Base-by-base conservation (phyloP, 2,329 filamentous ascomycete genomes). In the Amylocarpus encephaloides region DNA sequence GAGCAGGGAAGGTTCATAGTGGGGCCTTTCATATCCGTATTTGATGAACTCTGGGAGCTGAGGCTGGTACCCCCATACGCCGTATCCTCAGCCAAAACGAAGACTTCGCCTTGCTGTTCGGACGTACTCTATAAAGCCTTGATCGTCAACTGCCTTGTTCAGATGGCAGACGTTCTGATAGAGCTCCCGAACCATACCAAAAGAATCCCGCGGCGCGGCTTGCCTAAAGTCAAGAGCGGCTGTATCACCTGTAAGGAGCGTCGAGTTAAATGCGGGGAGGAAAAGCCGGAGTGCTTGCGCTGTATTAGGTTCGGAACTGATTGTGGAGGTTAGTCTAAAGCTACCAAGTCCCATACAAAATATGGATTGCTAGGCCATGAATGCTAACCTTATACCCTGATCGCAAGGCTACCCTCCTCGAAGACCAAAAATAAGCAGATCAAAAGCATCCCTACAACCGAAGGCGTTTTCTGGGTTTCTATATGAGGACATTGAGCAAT, bases 181-280 rank as follows among this genome's bases (percentile, higher is more conserved):
- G 13, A n/a, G 6, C 38, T 40, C 18, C 38, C 38, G 10, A 40
- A n/a, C 16, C 38, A 15, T 18, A 16, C 18, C 16, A 40, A 40
- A 19, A 18, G 13, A 15, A 40, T 40, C 5, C 38, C 38, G 5
- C 38, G 38, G 16, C n/a, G 38, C n/a, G 38, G 38, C 5, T 40
- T 40, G 38, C 38, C 38, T 18, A 40, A 40, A 19, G 38, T 40
- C 4, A 40, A 40, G 16, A 16, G 13, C 13, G 38, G 38, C 10
- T 40, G 38, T 18, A 40, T 40, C 13, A 40, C 38, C n/a, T 40
- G 38, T 18, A 40, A 40, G 38, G 38, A 40, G 16, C 13, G 38
- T 11, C 38, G 38, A 40, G 45, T 47, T 2, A 47, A 47, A 47
- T 47, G 45, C 45, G 45, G 35, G 26, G 45, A 47, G 22, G 45